phyloP scores from a whole-genome alignment of 2,329 filamentous ascomycete genomes.

The Zymoseptoria tritici region DNA sequence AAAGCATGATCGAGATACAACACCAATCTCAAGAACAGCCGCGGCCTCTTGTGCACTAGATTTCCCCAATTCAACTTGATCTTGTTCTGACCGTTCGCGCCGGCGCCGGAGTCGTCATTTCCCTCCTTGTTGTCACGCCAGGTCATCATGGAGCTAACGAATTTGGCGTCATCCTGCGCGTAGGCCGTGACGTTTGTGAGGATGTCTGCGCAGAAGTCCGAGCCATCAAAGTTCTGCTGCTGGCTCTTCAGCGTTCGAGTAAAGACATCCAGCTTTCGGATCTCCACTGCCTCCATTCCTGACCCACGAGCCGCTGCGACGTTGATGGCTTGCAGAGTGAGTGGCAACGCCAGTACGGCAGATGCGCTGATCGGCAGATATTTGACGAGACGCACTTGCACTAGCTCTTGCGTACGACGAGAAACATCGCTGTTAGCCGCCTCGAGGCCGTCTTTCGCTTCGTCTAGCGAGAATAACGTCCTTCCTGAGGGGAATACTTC shows the following conservation, averaged over 20 bases:
- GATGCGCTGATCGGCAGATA: conserved; percentile 8
- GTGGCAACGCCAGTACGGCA: conserved; percentile 2
- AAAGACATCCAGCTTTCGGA: conserved; percentile 7
- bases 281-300: conserved; percentile 2
- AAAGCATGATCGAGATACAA: conserved; percentile 7
- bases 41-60: conserved; percentile 5
- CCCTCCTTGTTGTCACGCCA: conserved; percentile 2
- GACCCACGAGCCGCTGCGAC: conserved; percentile 4
- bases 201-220: conserved; percentile 4
- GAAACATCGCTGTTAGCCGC: conserved; percentile 1
- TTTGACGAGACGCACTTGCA: conserved; percentile 5
- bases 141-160: not conserved
- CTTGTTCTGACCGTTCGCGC: not conserved
- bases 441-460: not conserved
- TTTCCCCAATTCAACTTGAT: conserved; percentile 6
- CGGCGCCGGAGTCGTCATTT: not conserved
- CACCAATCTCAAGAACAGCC: conserved; percentile 5
- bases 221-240: conserved; percentile 5
- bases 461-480: conserved; percentile 2
- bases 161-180: conserved; percentile 1
- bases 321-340: conserved; percentile 9
- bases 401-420: conserved; percentile 2
- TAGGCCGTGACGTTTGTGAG: conserved; percentile 6
- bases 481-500: not conserved
- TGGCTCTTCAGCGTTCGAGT: conserved; percentile 1